These are phyloP conservation scores for Apiotrichum siamense DNA, from an alignment of 1,284 basidiomycete species.

Conservation along the genomic window DNA sequence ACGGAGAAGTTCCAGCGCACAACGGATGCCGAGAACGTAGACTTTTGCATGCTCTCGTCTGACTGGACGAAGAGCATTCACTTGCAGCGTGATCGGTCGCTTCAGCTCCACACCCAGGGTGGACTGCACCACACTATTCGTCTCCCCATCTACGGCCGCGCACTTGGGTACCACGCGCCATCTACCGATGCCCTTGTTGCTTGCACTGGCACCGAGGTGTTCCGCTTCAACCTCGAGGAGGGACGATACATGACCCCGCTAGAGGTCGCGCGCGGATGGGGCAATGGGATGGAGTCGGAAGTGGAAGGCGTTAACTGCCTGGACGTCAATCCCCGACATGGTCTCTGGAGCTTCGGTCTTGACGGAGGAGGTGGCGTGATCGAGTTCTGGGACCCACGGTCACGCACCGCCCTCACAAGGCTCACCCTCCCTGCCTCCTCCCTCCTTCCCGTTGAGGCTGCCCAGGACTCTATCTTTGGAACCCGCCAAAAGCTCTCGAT, in stretches of 20 bases:
- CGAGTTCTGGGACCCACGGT: constrained; percentile 94
- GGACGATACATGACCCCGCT: constrained; percentile 85
- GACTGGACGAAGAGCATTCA: constrained; percentile 99
- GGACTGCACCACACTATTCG: constrained; percentile 88
- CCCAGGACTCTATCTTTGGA: constrained; percentile 28
- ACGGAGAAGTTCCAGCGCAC: constrained; percentile 94
- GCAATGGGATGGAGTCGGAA: constrained; percentile 51
- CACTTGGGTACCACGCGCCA: constrained; percentile 82
- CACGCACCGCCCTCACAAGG: constrained; percentile 56
- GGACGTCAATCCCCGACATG: constrained; percentile 91
- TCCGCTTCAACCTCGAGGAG: constrained; percentile 90
- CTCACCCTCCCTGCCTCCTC: constrained; percentile 67
- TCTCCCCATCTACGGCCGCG: constrained; percentile 88
- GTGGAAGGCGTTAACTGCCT: constrained; percentile 79
- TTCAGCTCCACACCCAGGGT: constrained; percentile 91
- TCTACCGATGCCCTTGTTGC: constrained; percentile 73
- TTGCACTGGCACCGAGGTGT: constrained; percentile 77
- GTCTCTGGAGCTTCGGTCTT: constrained; percentile 79
- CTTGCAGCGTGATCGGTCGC: constrained; percentile 88
- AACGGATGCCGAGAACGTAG: constrained; percentile 93
- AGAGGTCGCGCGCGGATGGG: constrained; percentile 53
- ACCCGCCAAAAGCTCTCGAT: constrained; percentile 56
- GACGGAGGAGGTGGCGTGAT: constrained; percentile 63
- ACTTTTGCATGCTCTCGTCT: constrained; percentile 90
- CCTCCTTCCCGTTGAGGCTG: constrained; percentile 50